Conservation (phyloP, 2,329 filamentous ascomycete genomes). For the Penicillium sp. region DNA sequence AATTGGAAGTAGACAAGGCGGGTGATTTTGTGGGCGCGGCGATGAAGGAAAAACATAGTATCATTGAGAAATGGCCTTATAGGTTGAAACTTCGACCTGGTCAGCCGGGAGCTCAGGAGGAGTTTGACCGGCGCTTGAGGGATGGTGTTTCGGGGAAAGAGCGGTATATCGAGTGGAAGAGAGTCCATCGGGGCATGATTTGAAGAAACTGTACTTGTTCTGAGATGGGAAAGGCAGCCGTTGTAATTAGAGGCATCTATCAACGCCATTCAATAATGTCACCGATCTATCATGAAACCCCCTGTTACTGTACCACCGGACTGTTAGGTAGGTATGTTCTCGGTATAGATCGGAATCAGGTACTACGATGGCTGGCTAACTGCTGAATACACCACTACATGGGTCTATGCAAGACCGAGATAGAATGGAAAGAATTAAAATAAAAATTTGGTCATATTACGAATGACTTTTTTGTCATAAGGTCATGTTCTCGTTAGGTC, state of each 20-base stretch:
- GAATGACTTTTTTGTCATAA: background rate
- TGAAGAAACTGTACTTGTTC: background rate
- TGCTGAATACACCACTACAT: background rate
- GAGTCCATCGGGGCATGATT: background rate
- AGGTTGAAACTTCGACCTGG: background rate
- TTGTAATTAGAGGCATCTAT: no score
- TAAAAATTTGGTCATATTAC: background rate
- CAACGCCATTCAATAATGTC: no score
- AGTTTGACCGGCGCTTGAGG: background rate
- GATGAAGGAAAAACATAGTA: background rate
- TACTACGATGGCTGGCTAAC: background rate
- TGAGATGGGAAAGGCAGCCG: background rate
- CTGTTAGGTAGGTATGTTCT: no score
- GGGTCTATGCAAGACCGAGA: background rate
- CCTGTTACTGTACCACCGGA: no score
- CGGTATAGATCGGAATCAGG: background rate
- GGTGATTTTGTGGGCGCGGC: no score
- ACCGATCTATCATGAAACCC: no score
- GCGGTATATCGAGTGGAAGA: background rate
- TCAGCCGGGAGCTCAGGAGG: background rate
- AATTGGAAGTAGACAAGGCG: no score
- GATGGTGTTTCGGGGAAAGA: background rate
- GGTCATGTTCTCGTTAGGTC: slow-evolving; percentile 9
- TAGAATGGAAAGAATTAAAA: background rate
- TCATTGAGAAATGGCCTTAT: background rate